phyloP scores from a whole-genome alignment of 1,284 basidiomycete genomes.

The Boletus semigastroideus region DNA sequence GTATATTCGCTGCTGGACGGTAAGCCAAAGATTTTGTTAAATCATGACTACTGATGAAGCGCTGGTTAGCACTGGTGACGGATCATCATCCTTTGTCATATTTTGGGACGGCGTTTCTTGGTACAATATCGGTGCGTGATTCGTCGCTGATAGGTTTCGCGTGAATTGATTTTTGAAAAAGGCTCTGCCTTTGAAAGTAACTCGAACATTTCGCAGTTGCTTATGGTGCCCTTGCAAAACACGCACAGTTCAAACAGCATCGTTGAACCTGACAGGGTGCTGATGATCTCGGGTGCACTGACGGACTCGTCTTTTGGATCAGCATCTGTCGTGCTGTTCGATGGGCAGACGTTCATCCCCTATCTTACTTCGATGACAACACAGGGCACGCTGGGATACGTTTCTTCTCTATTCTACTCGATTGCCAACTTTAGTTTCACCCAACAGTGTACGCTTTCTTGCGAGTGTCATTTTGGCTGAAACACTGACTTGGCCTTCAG shows the following conservation, averaged over 20 bases:
- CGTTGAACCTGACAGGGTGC: conserved; percentile 84
- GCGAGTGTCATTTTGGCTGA: background rate
- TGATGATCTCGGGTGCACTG: conserved; percentile 86
- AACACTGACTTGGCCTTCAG: conserved; percentile 42
- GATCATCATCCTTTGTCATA: conserved; percentile 67
- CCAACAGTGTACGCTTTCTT: conserved; percentile 57
- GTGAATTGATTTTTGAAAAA: conserved; percentile 24
- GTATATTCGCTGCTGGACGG: conserved; percentile 89
- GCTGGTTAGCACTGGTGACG: conserved; percentile 49
- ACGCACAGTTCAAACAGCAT: conserved; percentile 68
- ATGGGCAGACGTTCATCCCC: conserved; percentile 82
- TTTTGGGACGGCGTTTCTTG: conserved; percentile 83
- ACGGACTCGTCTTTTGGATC: conserved; percentile 72
- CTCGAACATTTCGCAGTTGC: conserved; percentile 77
- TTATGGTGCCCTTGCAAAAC: conserved; percentile 86
- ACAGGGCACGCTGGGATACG: conserved; percentile 68
- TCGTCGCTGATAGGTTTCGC: background rate
- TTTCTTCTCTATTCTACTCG: conserved; percentile 83
- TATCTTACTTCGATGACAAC: conserved; percentile 75
- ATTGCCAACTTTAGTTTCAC: conserved; percentile 73
- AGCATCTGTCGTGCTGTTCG: conserved; percentile 83
- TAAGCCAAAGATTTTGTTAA: conserved; percentile 35
- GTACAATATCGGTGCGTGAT: conserved; percentile 57
- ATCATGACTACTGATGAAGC: background rate
- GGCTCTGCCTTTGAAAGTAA: conserved; percentile 53